Conservation (phyloP, 2,329 filamentous ascomycete genomes). For the Polytolypa hystricis region DNA sequence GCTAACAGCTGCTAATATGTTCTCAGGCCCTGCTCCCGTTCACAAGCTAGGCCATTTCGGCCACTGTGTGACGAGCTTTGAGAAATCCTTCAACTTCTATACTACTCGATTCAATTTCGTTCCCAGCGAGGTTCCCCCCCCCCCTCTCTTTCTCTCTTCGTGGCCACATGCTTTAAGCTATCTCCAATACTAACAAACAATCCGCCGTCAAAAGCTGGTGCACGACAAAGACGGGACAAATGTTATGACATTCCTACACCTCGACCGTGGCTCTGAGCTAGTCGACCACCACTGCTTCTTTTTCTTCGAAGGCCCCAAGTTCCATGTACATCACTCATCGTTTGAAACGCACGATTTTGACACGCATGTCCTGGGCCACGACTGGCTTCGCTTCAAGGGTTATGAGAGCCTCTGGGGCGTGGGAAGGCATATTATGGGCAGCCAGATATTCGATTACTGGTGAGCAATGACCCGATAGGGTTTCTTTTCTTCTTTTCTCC, state of each 20-base stretch:
- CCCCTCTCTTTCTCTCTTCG: too few relatives aligned
- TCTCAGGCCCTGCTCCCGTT: slow-evolving; percentile 22
- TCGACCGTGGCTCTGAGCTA: slow-evolving; percentile 37
- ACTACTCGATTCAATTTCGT: slow-evolving; percentile 22
- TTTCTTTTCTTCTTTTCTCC: too few relatives aligned
- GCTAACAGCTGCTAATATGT: too few relatives aligned
- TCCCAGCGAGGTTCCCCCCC: slow-evolving; percentile 19
- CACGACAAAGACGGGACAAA: slow-evolving; percentile 14
- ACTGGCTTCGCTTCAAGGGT: slow-evolving; percentile 37
- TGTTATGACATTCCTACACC: slow-evolving; percentile 38
- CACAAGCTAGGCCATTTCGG: slow-evolving; percentile 26
- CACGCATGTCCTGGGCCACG: slow-evolving; percentile 41
- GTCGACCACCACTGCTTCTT: slow-evolving; percentile 47
- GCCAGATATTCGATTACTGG: slow-evolving; percentile 46
- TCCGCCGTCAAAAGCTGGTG: not conserved
- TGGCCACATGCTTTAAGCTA: too few relatives aligned
- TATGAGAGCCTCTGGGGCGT: slow-evolving; percentile 41
- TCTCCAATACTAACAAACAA: slow-evolving; percentile 14
- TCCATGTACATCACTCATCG: slow-evolving; percentile 39
- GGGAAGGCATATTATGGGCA: slow-evolving; percentile 40
- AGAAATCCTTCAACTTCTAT: slow-evolving; percentile 18
- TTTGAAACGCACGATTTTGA: slow-evolving; percentile 46
- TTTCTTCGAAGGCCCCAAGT: slow-evolving; percentile 23
- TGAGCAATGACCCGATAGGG: slow-evolving; percentile 24
- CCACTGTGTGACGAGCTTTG: slow-evolving; percentile 18